These are phyloP conservation scores for Phanerochaete sordida DNA, from an alignment of 768 basidiomycete species.

Conservation along the genomic window DNA sequence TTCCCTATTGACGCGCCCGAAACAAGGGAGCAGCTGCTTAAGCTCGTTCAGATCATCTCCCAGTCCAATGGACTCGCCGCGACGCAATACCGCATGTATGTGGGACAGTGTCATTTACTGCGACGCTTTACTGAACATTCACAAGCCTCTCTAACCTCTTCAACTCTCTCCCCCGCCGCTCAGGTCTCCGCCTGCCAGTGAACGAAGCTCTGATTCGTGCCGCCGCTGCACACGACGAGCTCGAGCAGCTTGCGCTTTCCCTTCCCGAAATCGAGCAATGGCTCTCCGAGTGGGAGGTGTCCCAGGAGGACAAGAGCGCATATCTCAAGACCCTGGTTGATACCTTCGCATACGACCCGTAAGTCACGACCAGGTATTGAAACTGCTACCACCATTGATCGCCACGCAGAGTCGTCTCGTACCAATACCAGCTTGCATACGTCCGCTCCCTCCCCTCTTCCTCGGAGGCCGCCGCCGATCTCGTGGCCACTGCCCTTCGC, in stretches of 20 bases:
- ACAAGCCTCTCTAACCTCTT: constrained; percentile 76
- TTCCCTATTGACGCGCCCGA: constrained; percentile 54
- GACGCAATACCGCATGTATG: constrained; percentile 77
- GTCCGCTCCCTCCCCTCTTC: constrained; percentile 56
- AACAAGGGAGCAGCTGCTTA: constrained; percentile 44
- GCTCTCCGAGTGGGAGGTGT: constrained; percentile 72
- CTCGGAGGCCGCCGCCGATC: constrained; percentile 54
- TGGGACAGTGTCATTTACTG: constrained; percentile 10
- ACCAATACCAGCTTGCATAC: constrained; percentile 61
- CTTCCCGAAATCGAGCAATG: constrained; percentile 67
- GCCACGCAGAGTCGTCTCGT: constrained; percentile 50
- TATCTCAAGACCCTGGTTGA: constrained; percentile 66
- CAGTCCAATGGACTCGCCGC: constrained; percentile 50
- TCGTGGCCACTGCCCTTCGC: constrained; percentile 62
- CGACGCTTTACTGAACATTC: neutral
- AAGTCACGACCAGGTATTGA: constrained; percentile 25
- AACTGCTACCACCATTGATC: neutral
- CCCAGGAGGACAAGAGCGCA: constrained; percentile 54
- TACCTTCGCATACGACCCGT: constrained; percentile 60
- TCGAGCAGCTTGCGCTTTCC: constrained; percentile 58
- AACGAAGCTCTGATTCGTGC: constrained; percentile 59
- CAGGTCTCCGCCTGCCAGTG: constrained; percentile 59
- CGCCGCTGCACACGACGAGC: constrained; percentile 56
- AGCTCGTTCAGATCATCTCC: constrained; percentile 53
- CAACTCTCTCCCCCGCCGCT: constrained; percentile 68